These are phyloP conservation scores for Tolypocladium guangdongense DNA, from an alignment of 2,329 filamentous ascomycete species.

Conservation along the genomic window DNA sequence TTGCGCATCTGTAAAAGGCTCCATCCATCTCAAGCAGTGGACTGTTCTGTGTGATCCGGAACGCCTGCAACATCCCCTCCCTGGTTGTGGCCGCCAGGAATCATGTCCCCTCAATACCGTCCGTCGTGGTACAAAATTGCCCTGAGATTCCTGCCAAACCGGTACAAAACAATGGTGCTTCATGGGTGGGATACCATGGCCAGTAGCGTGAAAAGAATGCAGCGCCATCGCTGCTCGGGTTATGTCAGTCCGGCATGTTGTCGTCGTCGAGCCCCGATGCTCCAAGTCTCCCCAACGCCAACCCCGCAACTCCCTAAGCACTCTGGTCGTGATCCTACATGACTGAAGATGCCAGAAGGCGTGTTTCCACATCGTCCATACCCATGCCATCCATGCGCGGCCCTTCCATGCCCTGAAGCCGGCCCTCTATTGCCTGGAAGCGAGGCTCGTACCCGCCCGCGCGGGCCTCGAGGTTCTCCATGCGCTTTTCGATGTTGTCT, in stretches of 20 bases:
- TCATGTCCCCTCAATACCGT: constrained; percentile 1
- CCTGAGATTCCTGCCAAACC: too few species aligned
- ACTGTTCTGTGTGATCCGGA: constrained; percentile 2
- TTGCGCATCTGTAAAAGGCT: neutral
- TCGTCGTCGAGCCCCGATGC: neutral
- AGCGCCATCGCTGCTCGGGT: neutral
- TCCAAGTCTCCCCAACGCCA: neutral
- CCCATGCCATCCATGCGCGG: constrained; percentile 30
- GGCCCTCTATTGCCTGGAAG: constrained; percentile 31
- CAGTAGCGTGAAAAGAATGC: neutral
- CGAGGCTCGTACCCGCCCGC: constrained; percentile 31
- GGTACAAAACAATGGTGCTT: neutral
- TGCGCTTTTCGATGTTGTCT: constrained; percentile 42
- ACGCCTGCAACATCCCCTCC: constrained; percentile 1
- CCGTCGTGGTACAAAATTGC: neutral
- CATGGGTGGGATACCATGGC: neutral
- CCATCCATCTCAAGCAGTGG: constrained; percentile 1
- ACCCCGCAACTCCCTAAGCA: neutral
- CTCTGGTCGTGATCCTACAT: constrained; percentile 21
- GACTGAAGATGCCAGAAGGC: constrained; percentile 30
- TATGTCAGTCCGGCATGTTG: neutral
- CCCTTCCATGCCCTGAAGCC: constrained; percentile 30
- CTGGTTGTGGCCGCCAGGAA: neutral
- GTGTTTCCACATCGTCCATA: constrained; percentile 34
- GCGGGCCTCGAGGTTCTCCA: constrained; percentile 40